Conservation (phyloP, 2,329 filamentous ascomycete genomes). For the Malbranchea zuffiana region DNA sequence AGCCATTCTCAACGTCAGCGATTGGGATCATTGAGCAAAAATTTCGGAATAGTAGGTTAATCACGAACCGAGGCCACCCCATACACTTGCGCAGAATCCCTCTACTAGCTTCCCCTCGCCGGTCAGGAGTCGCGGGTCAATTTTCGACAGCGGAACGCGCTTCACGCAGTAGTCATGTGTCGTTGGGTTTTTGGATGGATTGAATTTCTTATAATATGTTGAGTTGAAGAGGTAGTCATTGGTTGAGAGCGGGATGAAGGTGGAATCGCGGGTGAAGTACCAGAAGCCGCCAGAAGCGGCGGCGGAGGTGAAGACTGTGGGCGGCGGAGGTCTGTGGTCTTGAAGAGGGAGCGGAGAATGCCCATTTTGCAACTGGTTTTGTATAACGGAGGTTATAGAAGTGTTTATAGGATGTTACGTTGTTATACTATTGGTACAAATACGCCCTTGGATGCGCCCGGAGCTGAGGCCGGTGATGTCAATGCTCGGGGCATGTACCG, state of each 20-base stretch:
- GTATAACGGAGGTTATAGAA: too few relatives aligned
- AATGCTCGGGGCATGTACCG: too few relatives aligned
- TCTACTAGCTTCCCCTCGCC: conserved; percentile 50
- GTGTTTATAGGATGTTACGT: too few relatives aligned
- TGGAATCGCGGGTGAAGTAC: conserved; percentile 46
- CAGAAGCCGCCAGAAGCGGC: conserved; percentile 44
- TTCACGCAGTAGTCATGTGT: conserved; percentile 56
- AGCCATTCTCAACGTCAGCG: too few relatives aligned
- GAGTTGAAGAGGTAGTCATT: conserved; percentile 52
- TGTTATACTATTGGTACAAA: too few relatives aligned
- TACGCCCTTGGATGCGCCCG: too few relatives aligned
- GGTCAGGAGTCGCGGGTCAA: conserved; percentile 54
- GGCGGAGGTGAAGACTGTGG: conserved; percentile 37
- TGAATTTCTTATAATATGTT: conserved; percentile 47
- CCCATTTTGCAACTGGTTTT: conserved; percentile 39
- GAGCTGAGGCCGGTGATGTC: too few relatives aligned
- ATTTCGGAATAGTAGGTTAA: not conserved
- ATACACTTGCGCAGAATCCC: conserved; percentile 57
- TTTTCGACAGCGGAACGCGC: conserved; percentile 50
- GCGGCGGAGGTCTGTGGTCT: too few relatives aligned
- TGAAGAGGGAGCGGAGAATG: conserved; percentile 37
- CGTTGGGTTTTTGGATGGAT: conserved; percentile 51
- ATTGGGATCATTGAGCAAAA: conserved; percentile 3
- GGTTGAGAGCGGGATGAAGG: conserved; percentile 47
- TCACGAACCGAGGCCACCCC: conserved; percentile 50